Conservation (phyloP, 192 early-diverging fungal species). For the Glomus cerebriforme region DNA sequence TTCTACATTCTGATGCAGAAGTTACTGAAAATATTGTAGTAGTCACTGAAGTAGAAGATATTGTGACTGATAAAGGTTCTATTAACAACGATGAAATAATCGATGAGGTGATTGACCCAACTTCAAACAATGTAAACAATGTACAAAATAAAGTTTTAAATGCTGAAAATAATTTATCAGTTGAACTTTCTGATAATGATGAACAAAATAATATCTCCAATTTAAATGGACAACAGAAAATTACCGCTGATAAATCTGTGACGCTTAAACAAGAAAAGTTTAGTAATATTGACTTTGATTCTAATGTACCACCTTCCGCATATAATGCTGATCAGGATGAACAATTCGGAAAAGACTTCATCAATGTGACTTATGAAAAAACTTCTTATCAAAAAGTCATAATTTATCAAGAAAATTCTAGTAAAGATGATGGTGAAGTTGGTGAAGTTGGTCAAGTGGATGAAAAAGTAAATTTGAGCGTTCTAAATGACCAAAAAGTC, state of each 20-base stretch:
- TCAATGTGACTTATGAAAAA: too few species aligned
- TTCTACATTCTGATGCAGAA: not conserved
- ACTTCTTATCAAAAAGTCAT: too few species aligned
- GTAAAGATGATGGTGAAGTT: too few species aligned
- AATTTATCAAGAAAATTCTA: too few species aligned
- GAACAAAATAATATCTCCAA: not conserved
- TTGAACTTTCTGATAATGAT: too few species aligned
- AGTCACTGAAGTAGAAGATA: not conserved
- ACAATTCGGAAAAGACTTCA: not conserved
- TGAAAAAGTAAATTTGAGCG: too few species aligned
- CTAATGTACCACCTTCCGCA: not conserved
- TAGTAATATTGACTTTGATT: not conserved
- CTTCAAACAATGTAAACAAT: not conserved
- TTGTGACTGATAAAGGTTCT: not conserved
- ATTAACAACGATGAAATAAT: not conserved
- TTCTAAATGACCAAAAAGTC: too few species aligned
- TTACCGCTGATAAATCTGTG: not conserved
- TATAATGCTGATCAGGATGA: not conserved
- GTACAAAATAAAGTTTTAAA: not conserved
- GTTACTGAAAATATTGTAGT: not conserved
- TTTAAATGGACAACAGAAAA: not conserved
- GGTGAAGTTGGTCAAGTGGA: too few species aligned
- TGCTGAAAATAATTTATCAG: not conserved
- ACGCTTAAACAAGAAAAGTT: not conserved
- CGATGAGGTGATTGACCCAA: not conserved